Conservation (phyloP, 2,329 filamentous ascomycete genomes). For the Aspergillus aculeatus region DNA sequence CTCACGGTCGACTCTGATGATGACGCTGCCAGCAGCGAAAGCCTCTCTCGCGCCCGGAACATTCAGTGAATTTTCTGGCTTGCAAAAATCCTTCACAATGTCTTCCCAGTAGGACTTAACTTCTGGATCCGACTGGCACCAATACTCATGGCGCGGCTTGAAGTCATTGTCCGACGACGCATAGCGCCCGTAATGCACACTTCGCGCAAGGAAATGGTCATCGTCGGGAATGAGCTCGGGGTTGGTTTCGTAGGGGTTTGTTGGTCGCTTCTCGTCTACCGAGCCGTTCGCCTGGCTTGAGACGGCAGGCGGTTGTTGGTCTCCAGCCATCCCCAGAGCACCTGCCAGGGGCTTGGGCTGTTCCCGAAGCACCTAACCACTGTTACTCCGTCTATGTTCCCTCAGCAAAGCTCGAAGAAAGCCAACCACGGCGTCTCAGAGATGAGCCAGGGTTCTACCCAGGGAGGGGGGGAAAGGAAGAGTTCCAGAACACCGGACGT, state of each 20-base stretch:
- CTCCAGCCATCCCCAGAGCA: conserved; percentile 20
- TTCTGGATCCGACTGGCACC: conserved; percentile 32
- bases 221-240: conserved; percentile 30
- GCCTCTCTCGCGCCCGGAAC: conserved; percentile 30
- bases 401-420: neutral
- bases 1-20: conserved; percentile 38
- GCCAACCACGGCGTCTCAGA: neutral
- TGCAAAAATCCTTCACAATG: conserved; percentile 32
- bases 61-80: conserved; percentile 33
- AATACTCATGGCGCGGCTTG: conserved; percentile 33
- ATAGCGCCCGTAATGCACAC: conserved; percentile 37
- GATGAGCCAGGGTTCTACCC: neutral
- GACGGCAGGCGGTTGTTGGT: conserved; percentile 20
- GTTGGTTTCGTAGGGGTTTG: conserved; percentile 38
- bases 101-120: conserved; percentile 37
- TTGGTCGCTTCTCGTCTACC: conserved; percentile 11
- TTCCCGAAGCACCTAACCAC: neutral
- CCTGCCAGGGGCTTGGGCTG: conserved; percentile 2
- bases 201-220: conserved; percentile 35
- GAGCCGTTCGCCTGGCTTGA: conserved; percentile 25
- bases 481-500: neutral
- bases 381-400: neutral
- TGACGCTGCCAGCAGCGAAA: conserved; percentile 37
- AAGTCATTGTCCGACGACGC: conserved; percentile 36
- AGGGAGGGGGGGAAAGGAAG: neutral